Percentiles rank a stretch among this genome's conserved stretches.
Evolutionary conservation across 1,139 yeast genomes (phyloP).

Genomic region (Debaryomyces fabryi): DNA sequence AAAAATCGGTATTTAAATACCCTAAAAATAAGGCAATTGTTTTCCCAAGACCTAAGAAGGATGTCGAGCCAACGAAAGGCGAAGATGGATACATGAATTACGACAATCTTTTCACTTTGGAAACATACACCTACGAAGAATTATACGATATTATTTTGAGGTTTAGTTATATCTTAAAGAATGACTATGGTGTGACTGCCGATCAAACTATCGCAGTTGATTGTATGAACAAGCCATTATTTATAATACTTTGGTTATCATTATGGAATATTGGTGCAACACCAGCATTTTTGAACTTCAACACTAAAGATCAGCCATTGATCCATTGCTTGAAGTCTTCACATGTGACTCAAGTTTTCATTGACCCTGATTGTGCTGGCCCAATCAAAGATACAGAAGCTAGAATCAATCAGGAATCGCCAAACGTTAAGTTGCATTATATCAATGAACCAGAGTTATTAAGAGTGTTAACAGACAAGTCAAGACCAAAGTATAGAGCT

Average conservation of each 20-base stretch:
- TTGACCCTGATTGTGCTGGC: constrained; percentile 69
- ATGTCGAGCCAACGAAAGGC: constrained; percentile 33
- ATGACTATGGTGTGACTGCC: constrained; percentile 64
- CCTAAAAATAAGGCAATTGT: constrained; percentile 61
- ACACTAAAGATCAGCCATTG: constrained; percentile 71
- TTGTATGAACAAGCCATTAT: constrained; percentile 82
- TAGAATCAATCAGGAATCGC: constrained; percentile 46
- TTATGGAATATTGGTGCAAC: constrained; percentile 90
- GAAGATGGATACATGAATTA: constrained; percentile 37
- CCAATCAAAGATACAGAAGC: constrained; percentile 58
- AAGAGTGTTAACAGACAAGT: constrained; percentile 44
- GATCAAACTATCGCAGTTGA: constrained; percentile 77
- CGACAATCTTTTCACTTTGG: constrained; percentile 62
- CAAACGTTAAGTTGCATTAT: constrained; percentile 49
- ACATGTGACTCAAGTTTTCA: constrained; percentile 63
- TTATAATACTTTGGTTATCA: constrained; percentile 79
- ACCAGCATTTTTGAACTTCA: constrained; percentile 87
- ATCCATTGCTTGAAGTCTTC: constrained; percentile 80
- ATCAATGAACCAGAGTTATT: constrained; percentile 56
- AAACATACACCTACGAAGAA: constrained; percentile 68
- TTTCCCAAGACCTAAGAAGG: constrained; percentile 59
- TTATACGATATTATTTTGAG: constrained; percentile 65
- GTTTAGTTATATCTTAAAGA: constrained; percentile 63
- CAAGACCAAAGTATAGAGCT: constrained; percentile 57
- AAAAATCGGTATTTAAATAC: constrained; percentile 47